Evolutionary conservation across 139 green algal species (phyloP), one percentile per base, ranked within the genome.

Genomic region (Tetradesmus obliquus): DNA sequence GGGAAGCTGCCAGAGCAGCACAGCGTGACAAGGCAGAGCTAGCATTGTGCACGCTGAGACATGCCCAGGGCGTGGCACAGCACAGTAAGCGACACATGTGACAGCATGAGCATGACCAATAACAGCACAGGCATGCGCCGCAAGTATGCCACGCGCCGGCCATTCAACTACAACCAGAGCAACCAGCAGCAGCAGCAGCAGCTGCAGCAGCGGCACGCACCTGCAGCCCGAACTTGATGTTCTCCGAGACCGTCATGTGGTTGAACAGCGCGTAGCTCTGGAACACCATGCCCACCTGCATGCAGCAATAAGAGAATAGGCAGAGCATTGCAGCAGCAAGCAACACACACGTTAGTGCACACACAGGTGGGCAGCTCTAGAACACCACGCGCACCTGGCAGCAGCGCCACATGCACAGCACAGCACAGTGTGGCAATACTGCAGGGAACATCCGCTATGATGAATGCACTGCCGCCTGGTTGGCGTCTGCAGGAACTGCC

Each of bases 221-320:
- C 88, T 96, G 93, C n/a, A 97, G 94, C 6, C 97, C 97, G 94
- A 98, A 99, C 55, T 93, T 93, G 92, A 99, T 96, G 94, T 99
- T 99, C 9, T 99, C 94, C 9, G 93, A 94, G n/a, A 98, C 95
- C 1, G 94, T 98, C 96, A 98, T 98, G 94, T 99, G 97, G 79
- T 95, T 96, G 95, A 99, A 99, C n/a, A 99, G 94, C 17, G 97
- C 97, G 88, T 99, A 99, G 88, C 91, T 96, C 91, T 98, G 97
- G 93, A 99, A 99, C 69, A 98, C 95, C 72, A 99, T 96, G 45
- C 97, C 97, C 51, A 99, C 94, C 93, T 97, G 93, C 82, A 51
- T 8, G 22, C 32, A 84, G 12, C 22, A 45, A 45, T 45, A 45
- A 45, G 32, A 45, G 32, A 45, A 45, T 45, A 45, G 32, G 32